Percentiles rank a stretch among this genome's conserved stretches.
These are phyloP conservation scores for Pisolithus marmoratus DNA, from an alignment of 768 basidiomycete genomes.

Conservation along the genomic window DNA sequence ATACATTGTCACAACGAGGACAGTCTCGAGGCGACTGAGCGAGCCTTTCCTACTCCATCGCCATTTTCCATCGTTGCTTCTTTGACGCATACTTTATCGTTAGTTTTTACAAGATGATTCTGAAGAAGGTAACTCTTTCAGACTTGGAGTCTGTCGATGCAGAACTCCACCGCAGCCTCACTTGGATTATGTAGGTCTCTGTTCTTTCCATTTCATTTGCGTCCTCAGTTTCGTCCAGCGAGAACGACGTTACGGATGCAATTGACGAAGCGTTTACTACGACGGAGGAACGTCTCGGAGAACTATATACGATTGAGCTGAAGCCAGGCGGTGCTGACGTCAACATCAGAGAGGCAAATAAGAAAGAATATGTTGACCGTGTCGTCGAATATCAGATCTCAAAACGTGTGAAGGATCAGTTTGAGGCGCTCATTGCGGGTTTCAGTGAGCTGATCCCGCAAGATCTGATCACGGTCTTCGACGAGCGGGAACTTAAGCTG, in stretches of 20 bases:
- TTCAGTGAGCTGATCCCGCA: conserved; percentile 99
- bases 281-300: conserved; percentile 95
- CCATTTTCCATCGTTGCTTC: conserved; percentile 99
- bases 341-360: conserved; percentile 93
- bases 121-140: conserved; percentile 92
- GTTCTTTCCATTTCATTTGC: neutral
- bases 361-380: conserved; percentile 94
- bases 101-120: conserved; percentile 99
- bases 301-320: conserved; percentile 95
- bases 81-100: conserved; percentile 99
- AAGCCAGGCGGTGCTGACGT: conserved; percentile 83
- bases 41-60: too few relatives aligned
- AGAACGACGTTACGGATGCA: conserved; percentile 96
- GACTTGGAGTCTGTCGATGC: conserved; percentile 97
- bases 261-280: conserved; percentile 98
- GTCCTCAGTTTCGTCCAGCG: conserved; percentile 40
- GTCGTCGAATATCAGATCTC: conserved; percentile 98
- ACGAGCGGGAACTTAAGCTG: conserved; percentile 94
- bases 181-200: conserved; percentile 93
- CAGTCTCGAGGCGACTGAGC: too few relatives aligned
- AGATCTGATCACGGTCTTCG: conserved; percentile 96
- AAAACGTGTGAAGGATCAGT: conserved; percentile 96
- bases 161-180: conserved; percentile 89
- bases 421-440: conserved; percentile 98
- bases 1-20: too few relatives aligned